Evolutionary conservation across 345 rosid species (phyloP), one percentile per base, ranked within the genome.

Genomic region (Gossypium herbaceum): DNA sequence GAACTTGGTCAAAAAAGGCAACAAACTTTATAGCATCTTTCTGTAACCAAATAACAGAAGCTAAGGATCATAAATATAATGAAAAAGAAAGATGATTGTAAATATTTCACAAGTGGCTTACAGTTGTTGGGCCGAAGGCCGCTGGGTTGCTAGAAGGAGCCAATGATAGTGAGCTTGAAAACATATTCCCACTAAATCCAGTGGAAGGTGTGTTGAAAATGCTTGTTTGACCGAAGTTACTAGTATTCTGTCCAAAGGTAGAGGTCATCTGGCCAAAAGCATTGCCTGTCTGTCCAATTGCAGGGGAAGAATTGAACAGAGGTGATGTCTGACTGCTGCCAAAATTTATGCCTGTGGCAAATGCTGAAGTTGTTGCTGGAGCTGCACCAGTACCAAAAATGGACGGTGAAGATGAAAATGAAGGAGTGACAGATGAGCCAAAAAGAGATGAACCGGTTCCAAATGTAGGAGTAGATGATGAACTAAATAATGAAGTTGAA

Each of bases 401-500:
- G 22, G 59, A 86, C 61, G 98, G 68, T 43, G 94, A 79, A 68
- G 94, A 81, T 75, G 87, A 87, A 78, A 91, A 89, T 19, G 85
- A 72, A 60, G 92, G 73, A 67, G 86, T 51, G 77, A 84, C 83
- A 66, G 90, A 75, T 79, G 94, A n/a, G 69, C 82, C 70, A 82
- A 89, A 86, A 61, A 81, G 75, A 72, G 93, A 78, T 65, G 91
- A 58, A 68, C 69, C 76, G 56, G 84, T 72, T 27, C 80, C 80
- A 81, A 88, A 94, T 66, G 85, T 57, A 77, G 91, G 48, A 60
- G 83, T 75, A 73, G 91, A 70, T 51, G 87, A 29, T 9, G 79
- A 56, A 62, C 84, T 81, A 85, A 90, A 91, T 11, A 80, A 10
- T 61, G 90, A 81, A 79, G 90, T 51, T 12, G 85, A 78, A 15